Evolutionary conservation across 192 early-diverging fungal genomes (phyloP), one percentile per base, ranked within the genome.

Genomic region (Umbelopsis vinacea): DNA sequence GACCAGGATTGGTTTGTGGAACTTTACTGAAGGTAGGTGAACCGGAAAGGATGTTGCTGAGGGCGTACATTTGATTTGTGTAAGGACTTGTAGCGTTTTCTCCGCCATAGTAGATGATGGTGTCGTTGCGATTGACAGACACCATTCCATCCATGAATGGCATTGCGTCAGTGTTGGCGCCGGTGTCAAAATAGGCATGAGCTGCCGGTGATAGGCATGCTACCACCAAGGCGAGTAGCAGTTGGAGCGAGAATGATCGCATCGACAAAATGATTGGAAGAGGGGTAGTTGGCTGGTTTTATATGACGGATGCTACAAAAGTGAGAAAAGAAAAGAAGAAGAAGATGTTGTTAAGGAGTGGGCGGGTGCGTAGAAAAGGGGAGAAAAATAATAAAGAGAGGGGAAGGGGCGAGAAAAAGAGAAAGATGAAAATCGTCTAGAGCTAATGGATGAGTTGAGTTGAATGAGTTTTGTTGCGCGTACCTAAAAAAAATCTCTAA

Each of bases 81-180:
- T 70, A 70, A 23, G 24, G 43, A 29, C 15, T 22, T 6, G 57
- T 71, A 46, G 74, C 55, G 24, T 63, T 70, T 29, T 70, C 74
- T 21, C 74, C 74, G 57, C 74, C 74, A 22, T 66, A 75, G 43
- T 70, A 57, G 48, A 70, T 50, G 45, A 75, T 21, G 24, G 68
- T 70, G 26, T 52, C 50, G 48, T 67, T 71, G 9, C 15, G 23
- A 63, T 75, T 57, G 60, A 63, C 74, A 22, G 52, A 75, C 15
- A 48, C 46, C 74, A 75, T 75, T 52, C 69, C 74, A 45, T 63
- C 69, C 40, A 66, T 70, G 55, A 75, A 75, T 17, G 74, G 74
- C 19, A 75, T 45, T 37, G 40, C 26, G 37, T 75, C 60, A 33
- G 66, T 67, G 17, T 70, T 35, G 23, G 55, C 66, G 24, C 68